phyloP scores from a whole-genome alignment of 2,329 filamentous ascomycete genomes.

The Aspergillus texensis region DNA sequence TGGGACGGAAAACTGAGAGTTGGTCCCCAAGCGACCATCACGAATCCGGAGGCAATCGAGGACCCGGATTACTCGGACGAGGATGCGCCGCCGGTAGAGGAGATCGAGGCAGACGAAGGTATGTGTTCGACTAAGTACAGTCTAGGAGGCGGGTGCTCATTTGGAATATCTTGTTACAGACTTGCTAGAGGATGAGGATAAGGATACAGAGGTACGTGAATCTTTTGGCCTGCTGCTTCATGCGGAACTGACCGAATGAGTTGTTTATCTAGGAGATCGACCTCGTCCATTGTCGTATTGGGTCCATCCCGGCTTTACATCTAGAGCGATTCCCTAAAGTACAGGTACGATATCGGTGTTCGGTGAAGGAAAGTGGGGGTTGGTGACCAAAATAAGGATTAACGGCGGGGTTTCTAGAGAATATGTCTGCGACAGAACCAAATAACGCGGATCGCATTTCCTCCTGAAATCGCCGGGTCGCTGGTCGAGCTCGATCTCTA shows the following conservation, averaged over 20 bases:
- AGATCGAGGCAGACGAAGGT: conserved; percentile 83
- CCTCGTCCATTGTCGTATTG: conserved; percentile 82
- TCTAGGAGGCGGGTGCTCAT: background rate
- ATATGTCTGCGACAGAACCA: conserved; percentile 92
- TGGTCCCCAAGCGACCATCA: conserved; percentile 67
- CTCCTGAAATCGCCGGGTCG: conserved; percentile 65
- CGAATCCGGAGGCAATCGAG: conserved; percentile 79
- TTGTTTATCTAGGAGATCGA: conserved; percentile 69
- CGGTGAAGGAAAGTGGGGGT: background rate
- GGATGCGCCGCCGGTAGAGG: conserved; percentile 67
- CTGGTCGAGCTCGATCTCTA: conserved; percentile 90
- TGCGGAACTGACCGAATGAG: conserved; percentile 14
- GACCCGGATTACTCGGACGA: conserved; percentile 84
- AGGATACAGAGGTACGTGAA: conserved; percentile 52
- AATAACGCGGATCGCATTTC: conserved; percentile 78
- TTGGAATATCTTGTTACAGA: conserved; percentile 41
- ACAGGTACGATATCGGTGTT: conserved; percentile 46
- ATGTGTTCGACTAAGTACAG: conserved; percentile 4
- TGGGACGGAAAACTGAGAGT: conserved; percentile 57
- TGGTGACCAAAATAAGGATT: background rate
- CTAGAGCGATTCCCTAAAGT: conserved; percentile 81
- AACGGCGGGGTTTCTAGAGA: conserved; percentile 45
- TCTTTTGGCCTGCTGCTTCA: background rate
- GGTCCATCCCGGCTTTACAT: conserved; percentile 74
- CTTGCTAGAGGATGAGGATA: conserved; percentile 60